Evolutionary conservation across 2,329 filamentous ascomycete genomes (phyloP), one percentile per base, ranked within the genome.

Genomic region (Zymoseptoria tritici): DNA sequence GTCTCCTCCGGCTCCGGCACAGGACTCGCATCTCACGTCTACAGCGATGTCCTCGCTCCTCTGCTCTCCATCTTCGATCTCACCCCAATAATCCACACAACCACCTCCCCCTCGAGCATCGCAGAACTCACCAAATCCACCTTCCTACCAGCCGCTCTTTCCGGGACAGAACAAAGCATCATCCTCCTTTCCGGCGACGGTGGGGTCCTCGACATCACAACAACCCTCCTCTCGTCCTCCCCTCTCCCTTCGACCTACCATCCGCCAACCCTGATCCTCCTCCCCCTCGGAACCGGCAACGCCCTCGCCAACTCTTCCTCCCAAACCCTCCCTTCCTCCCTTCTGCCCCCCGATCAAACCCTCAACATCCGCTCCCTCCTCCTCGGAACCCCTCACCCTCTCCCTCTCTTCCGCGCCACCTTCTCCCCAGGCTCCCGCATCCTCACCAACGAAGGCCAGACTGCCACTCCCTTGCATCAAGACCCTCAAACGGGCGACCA

Each of bases 121-220:
- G 78, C 79, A 5, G 78, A 88, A 0, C 83, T 95, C 57, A 83
- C 87, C 0, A 76, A 68, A 55, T 66, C 71, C 49, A 68, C 73
- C 21, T 76, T 86, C 62, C 73, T 83, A 11, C 75, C 78, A 1
- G 70, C 71, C 46, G 84, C 84, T 13, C 79, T 78, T 59, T 57
- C 74, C 56, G 78, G 78, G 1, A 64, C 75, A 4, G 66, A 71
- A 11, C 83, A 86, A 69, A 85, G 86, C 0, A 80, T 97, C 24
- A 75, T 97, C 29, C 81, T 97, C 11, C 80, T 97, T 4, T 93
- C 89, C 54, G 93, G 93, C 6, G 93, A 97, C 72, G 93, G 93
- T 13, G 93, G 91, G 5, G 74, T 96, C 2, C 82, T 91, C 19
- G 93, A 97, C 67, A 78, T 94, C 1, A 79, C 96, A 60, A 95